Conservation (phyloP, 2,329 filamentous ascomycete genomes). For the Zarea fungicola region DNA sequence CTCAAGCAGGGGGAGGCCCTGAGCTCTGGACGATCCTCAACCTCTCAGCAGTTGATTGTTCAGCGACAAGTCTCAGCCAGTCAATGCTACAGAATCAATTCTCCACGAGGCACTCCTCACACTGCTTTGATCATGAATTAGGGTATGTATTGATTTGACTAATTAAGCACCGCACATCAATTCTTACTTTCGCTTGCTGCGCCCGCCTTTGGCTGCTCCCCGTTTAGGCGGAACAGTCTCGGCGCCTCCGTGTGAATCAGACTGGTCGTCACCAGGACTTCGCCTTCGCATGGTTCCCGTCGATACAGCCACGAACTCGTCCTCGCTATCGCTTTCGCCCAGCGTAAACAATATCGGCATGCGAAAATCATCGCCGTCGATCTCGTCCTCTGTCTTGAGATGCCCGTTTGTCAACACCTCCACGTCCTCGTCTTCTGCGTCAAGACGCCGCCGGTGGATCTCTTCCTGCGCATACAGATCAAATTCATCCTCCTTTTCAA, state of each 20-base stretch:
- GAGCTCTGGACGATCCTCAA: too few relatives aligned
- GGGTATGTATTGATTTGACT: constrained; percentile 8
- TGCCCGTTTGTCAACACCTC: constrained; percentile 79
- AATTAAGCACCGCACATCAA: neutral
- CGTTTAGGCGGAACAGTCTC: constrained; percentile 36
- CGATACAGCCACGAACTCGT: constrained; percentile 68
- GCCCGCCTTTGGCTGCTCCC: constrained; percentile 30
- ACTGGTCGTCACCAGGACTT: constrained; percentile 69
- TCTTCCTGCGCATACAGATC: constrained; percentile 96
- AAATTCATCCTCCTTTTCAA: constrained; percentile 94
- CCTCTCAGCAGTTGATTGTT: neutral
- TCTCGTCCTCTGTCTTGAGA: constrained; percentile 49
- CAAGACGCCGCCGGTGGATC: constrained; percentile 82
- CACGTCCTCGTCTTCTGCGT: constrained; percentile 88
- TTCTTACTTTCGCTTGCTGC: constrained; percentile 36
- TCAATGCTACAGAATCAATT: too few relatives aligned
- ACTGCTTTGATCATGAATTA: neutral
- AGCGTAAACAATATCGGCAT: constrained; percentile 94
- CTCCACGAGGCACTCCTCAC: neutral
- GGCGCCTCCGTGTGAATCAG: constrained; percentile 52
- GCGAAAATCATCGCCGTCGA: constrained; percentile 60
- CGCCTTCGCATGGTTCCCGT: constrained; percentile 82
- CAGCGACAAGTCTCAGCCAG: neutral
- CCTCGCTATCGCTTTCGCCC: constrained; percentile 90
- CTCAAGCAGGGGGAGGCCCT: constrained; percentile 17